Evolutionary conservation across 148 eudicot genomes (phyloP), one percentile per base, ranked within the genome.

Genomic region (Arctostaphylos glauca): DNA sequence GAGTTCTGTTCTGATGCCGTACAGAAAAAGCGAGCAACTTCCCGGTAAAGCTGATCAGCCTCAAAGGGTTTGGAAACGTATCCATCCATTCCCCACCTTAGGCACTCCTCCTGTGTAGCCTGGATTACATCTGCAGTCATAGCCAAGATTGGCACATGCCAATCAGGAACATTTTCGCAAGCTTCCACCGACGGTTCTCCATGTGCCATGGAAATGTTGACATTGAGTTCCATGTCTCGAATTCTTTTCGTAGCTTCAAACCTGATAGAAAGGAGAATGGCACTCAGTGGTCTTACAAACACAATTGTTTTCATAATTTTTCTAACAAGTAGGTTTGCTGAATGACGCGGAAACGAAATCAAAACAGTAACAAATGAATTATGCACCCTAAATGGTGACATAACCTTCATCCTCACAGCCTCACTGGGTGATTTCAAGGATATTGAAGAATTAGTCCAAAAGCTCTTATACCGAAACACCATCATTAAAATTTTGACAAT

Each of bases 61-160:
- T 93, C 99, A 60, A 96, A 94, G n/a, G 99, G 99, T 85, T 96
- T 96, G 3, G 99, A 92, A 49, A 96, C 99, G 53, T 96, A 96
- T 48, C 99, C 99, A 87, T 96, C 98, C 99, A 96, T 96, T 73
- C 95, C 97, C 73, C 88, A 87, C 87, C 76, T 90, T 0, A 83
- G 80, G 89, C 99, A 94, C 83, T 92, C 89, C 85, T 96, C 99
- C 15, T 94, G 91, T 10, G 99, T 93, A 62, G 99, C 98, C 82
- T 96, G 99, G 76, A 96, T 92, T 19, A 96, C 98, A 68, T 96
- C 99, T 44, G 99, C 99, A 6, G 99, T 96, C 99, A 96, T 96
- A 68, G 99, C 98, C 83, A 96, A 79, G 71, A 96, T 93, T 15
- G 98, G 97, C 0, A 96, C 90, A 50, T 93, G 97, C 96, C 98